Percentiles rank a stretch among this genome's conserved stretches.
These are phyloP conservation scores for Physaria fendleri DNA, from an alignment of 345 rosid genomes.

Conservation along the genomic window DNA sequence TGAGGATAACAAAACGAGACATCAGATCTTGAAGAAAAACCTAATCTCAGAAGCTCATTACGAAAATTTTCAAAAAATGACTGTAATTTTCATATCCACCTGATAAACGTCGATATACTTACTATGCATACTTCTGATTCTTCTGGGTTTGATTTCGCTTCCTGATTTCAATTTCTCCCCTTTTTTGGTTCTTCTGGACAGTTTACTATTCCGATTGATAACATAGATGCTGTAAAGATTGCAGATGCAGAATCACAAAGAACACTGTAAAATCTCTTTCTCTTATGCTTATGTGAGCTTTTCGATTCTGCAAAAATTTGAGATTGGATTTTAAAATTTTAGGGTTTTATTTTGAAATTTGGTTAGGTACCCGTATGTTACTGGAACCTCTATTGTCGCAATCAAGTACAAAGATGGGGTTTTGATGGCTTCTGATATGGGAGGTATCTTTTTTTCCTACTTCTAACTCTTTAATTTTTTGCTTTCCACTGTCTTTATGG, in stretches of 20 bases:
- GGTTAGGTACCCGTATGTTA: conserved; percentile 78
- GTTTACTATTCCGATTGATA: conserved; percentile 32
- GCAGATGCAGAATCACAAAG: conserved; percentile 40
- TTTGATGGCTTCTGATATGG: conserved; percentile 96
- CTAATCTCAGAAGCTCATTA: conserved; percentile 3
- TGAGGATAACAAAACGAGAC: neutral
- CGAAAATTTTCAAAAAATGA: conserved; percentile 15
- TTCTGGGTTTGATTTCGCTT: neutral
- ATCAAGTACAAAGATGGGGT: conserved; percentile 92
- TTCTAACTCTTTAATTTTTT: neutral
- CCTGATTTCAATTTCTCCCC: neutral
- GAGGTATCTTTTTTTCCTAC: conserved; percentile 39
- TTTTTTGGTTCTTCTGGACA: neutral
- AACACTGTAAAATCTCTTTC: conserved; percentile 36
- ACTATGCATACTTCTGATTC: neutral
- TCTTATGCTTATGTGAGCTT: neutral
- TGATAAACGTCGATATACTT: neutral
- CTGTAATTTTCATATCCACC: conserved; percentile 25
- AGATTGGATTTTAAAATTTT: neutral
- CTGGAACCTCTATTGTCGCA: conserved; percentile 93
- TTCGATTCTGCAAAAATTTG: neutral
- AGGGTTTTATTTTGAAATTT: conserved; percentile 4
- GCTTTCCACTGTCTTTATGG: neutral
- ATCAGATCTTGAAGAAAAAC: conserved; percentile 22
- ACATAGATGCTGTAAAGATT: conserved; percentile 26